Evolutionary conservation across 805 yeast species (phyloP).

Genomic region (Maudiozyma bulderi): DNA sequence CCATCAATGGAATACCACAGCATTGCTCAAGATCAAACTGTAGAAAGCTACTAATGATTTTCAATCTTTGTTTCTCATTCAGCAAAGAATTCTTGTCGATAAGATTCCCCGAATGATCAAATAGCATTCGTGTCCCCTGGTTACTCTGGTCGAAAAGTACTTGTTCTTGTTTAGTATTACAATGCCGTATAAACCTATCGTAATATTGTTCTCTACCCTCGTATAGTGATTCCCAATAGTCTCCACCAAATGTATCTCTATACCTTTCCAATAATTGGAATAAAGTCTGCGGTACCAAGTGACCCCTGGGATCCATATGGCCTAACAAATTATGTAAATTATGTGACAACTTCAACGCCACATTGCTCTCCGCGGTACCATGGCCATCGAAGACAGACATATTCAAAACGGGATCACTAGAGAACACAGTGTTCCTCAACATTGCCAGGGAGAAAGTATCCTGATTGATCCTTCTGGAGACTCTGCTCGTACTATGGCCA

Average conservation of each 20-base stretch:
- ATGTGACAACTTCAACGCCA: constrained; percentile 50
- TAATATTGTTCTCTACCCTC: constrained; percentile 33
- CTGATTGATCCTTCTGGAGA: constrained; percentile 70
- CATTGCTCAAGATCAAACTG: constrained; percentile 25
- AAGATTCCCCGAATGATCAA: constrained; percentile 29
- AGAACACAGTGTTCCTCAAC: constrained; percentile 26
- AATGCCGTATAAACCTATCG: constrained; percentile 26
- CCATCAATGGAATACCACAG: constrained; percentile 11
- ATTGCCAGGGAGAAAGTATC: constrained; percentile 67
- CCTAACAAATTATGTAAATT: constrained; percentile 50
- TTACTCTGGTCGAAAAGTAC: constrained; percentile 18
- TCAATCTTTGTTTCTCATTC: constrained; percentile 24
- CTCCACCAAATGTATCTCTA: constrained; percentile 51
- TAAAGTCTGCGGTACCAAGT: constrained; percentile 25
- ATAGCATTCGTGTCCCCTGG: constrained; percentile 27
- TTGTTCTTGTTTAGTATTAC: constrained; percentile 29
- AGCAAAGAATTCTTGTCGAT: constrained; percentile 29
- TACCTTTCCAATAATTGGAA: constrained; percentile 45
- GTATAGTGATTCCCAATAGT: constrained; percentile 79
- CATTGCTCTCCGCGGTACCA: constrained; percentile 59
- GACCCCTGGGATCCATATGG: constrained; percentile 22
- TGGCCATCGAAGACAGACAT: constrained; percentile 89
- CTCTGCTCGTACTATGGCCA: constrained; percentile 73
- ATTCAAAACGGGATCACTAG: constrained; percentile 41
- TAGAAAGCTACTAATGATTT: constrained; percentile 21